Evolutionary conservation across 2,329 filamentous ascomycete genomes (phyloP).

Genomic region (Trichoderma arundinaceum): DNA sequence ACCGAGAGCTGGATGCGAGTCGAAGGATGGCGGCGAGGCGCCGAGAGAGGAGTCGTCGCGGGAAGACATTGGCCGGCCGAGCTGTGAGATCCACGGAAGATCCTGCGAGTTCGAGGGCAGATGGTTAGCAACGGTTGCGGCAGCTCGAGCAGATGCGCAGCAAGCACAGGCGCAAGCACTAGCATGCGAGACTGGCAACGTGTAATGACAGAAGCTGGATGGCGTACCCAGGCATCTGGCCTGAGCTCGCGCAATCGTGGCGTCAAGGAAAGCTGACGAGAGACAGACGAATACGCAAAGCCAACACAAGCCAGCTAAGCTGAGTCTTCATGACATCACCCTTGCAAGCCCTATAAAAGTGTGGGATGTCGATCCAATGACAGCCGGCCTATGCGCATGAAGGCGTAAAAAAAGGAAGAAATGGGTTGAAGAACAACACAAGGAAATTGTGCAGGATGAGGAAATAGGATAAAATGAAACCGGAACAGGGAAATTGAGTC

Average conservation of each 20-base stretch:
- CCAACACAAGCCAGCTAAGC: slow-evolving; percentile 14
- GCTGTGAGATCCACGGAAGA: slow-evolving; percentile 59
- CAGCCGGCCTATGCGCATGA: neutral
- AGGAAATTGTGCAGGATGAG: neutral
- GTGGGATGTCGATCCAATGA: slow-evolving; percentile 17
- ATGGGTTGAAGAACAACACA: neutral
- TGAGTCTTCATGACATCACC: slow-evolving; percentile 28
- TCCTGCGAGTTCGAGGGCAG: slow-evolving; percentile 40
- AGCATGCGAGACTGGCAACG: neutral
- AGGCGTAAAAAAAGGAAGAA: neutral
- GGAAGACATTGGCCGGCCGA: slow-evolving; percentile 48
- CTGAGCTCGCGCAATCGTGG: slow-evolving; percentile 23
- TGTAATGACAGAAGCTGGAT: neutral
- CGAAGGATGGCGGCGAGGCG: slow-evolving; percentile 44
- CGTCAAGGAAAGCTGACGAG: slow-evolving; percentile 16
- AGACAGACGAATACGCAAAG: slow-evolving; percentile 1
- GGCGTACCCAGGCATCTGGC: slow-evolving; percentile 14
- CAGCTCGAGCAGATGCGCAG: slow-evolving; percentile 4
- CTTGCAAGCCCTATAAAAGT: slow-evolving; percentile 18
- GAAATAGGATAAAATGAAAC: neutral
- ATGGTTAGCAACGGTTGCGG: slow-evolving; percentile 26
- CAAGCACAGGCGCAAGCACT: slow-evolving; percentile 5
- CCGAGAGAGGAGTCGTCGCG: slow-evolving; percentile 46
- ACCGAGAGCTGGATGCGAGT: slow-evolving; percentile 45
- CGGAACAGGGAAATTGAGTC: neutral